Conservation (phyloP, 2,329 filamentous ascomycete species). For the Penicillium decumbens region DNA sequence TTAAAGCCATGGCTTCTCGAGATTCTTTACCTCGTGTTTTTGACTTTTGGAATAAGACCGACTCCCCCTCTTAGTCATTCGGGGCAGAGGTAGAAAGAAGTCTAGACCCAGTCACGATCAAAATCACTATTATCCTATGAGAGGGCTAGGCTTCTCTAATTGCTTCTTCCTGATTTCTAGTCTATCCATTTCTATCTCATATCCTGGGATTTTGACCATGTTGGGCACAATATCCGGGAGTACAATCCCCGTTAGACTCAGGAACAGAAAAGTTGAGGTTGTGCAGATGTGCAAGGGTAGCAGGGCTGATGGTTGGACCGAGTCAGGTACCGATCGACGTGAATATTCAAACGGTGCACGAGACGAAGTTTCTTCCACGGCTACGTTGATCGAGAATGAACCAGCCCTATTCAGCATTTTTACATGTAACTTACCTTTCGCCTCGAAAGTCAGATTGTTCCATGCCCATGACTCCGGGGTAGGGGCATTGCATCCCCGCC, state of each 20-base stretch:
- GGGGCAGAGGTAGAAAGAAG: slow-evolving; percentile 20
- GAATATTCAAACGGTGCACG: slow-evolving; percentile 4
- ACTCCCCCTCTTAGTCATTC: slow-evolving; percentile 3
- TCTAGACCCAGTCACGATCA: slow-evolving; percentile 23
- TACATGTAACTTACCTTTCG: too few species aligned
- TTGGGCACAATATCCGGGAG: neutral
- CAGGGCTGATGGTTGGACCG: slow-evolving; percentile 11
- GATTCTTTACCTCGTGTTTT: neutral
- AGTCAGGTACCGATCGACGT: slow-evolving; percentile 23
- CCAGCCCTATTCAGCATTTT: slow-evolving; percentile 4
- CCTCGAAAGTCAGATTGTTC: neutral
- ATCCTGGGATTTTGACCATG: neutral
- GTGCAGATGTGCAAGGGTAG: slow-evolving; percentile 1
- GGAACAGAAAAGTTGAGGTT: slow-evolving; percentile 13
- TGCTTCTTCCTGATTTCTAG: slow-evolving; percentile 12
- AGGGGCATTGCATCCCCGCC: slow-evolving; percentile 15
- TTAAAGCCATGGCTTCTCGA: neutral
- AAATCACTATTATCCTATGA: slow-evolving; percentile 14
- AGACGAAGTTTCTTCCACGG: neutral
- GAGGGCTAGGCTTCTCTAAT: slow-evolving; percentile 5
- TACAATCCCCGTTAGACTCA: slow-evolving; percentile 9
- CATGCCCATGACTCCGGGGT: slow-evolving; percentile 11
- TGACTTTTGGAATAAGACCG: slow-evolving; percentile 1
- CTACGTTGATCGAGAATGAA: too few species aligned
- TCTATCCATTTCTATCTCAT: neutral